Percentiles rank a stretch among this genome's conserved stretches.
phyloP scores from a whole-genome alignment of 164 flowering plant species.

The Houttuynia cordata region DNA sequence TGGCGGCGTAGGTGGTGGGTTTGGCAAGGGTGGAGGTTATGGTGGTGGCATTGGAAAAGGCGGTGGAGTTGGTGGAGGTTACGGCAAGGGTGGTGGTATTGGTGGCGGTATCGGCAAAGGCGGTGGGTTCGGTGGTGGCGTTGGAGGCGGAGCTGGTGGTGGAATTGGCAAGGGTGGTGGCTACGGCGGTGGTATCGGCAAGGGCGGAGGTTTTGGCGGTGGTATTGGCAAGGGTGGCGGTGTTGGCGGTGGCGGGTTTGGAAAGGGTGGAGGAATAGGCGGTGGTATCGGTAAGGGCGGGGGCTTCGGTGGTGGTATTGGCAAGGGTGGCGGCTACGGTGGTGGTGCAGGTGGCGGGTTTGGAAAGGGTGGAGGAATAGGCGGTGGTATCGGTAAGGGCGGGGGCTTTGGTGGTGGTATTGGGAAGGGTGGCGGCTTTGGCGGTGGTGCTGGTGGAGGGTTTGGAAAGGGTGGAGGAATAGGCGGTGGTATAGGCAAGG shows the following conservation, averaged over 20 bases:
- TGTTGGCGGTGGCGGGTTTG: not conserved
- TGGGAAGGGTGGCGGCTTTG: constrained; percentile 1
- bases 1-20: constrained; percentile 7
- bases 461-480: constrained; percentile 7
- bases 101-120: not conserved
- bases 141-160: constrained; percentile 6
- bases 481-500: constrained; percentile 5
- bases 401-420: constrained; percentile 1
- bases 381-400: not conserved
- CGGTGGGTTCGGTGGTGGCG: constrained; percentile 1
- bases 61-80: constrained; percentile 6
- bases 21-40: constrained; percentile 4
- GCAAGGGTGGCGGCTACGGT: not conserved
- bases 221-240: constrained; percentile 3
- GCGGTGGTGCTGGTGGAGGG: constrained; percentile 8
- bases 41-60: constrained; percentile 1
- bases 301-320: constrained; percentile 2
- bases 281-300: not conserved
- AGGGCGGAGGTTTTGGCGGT: constrained; percentile 3
- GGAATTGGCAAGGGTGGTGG: constrained; percentile 6
- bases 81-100: constrained; percentile 3
- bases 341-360: constrained; percentile 4
- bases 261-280: not conserved
- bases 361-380: constrained; percentile 1
- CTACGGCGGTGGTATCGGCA: constrained; percentile 1